phyloP scores from a whole-genome alignment of 2,329 filamentous ascomycete species.

The Aspergillus novofumigatus region DNA sequence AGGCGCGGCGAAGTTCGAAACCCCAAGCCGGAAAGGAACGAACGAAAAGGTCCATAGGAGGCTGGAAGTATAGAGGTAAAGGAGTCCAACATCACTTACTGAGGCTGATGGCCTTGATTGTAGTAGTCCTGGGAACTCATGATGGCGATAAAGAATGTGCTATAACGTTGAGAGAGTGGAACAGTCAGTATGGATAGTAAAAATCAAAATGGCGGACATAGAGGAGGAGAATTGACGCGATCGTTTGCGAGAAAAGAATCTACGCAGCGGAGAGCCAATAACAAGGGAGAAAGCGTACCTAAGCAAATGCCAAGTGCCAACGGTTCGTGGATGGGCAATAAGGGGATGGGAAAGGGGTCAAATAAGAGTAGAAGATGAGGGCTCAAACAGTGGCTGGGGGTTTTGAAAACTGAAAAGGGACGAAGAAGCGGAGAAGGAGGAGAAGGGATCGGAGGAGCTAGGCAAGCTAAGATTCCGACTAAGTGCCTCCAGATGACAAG shows the following conservation, averaged over 20 bases:
- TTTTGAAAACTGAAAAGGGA: neutral
- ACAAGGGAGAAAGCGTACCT: slow-evolving; percentile 12
- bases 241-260: neutral
- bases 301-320: slow-evolving; percentile 22
- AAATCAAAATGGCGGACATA: neutral
- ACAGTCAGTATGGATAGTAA: neutral
- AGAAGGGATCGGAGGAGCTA: slow-evolving; percentile 1
- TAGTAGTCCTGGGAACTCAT: slow-evolving; percentile 22
- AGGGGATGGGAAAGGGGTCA: slow-evolving; percentile 12
- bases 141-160: slow-evolving; percentile 4
- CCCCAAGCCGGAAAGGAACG: neutral
- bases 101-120: slow-evolving; percentile 33
- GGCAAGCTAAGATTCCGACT: neutral
- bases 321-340: neutral
- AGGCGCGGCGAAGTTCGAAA: neutral
- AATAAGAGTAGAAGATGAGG: slow-evolving; percentile 1
- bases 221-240: slow-evolving; percentile 1
- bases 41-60: neutral
- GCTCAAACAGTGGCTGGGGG: neutral
- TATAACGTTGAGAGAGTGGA: neutral
- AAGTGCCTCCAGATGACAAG: neutral
- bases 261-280: slow-evolving; percentile 12
- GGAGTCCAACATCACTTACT: slow-evolving; percentile 25
- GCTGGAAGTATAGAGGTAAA: neutral
- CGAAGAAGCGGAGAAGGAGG: slow-evolving; percentile 2